phyloP scores from a whole-genome alignment of 139 green algal species.

The Zygnema circumcarinatum region DNA sequence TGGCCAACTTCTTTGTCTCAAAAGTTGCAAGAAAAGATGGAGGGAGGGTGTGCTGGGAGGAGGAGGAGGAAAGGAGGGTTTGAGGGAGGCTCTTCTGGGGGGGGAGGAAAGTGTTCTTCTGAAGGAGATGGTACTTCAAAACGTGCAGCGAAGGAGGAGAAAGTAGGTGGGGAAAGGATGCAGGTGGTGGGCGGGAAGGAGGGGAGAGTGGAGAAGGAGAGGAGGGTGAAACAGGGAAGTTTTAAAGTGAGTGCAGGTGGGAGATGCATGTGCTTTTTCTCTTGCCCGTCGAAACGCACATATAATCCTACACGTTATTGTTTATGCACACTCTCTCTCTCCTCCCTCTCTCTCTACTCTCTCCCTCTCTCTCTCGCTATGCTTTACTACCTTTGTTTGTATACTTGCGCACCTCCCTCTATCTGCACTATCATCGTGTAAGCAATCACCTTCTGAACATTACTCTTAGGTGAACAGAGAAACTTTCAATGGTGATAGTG shows the following conservation, averaged over 20 bases:
- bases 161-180: conserved; percentile 6
- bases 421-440: too few species aligned
- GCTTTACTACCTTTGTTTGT: background rate
- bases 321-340: too few species aligned
- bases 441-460: too few species aligned
- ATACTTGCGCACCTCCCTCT: background rate
- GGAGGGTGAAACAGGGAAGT: background rate
- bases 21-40: background rate
- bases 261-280: too few species aligned
- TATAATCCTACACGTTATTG: background rate
- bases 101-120: background rate
- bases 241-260: too few species aligned
- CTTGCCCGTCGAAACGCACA: background rate
- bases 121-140: background rate
- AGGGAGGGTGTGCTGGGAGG: too few species aligned
- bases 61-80: background rate
- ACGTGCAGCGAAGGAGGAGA: background rate
- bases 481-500: too few species aligned
- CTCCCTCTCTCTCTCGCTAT: background rate
- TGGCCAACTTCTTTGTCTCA: background rate
- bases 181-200: background rate
- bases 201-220: background rate
- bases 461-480: too few species aligned
- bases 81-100: background rate
- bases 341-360: background rate